These are phyloP conservation scores for Ceriops decandra DNA, from an alignment of 345 rosid species.

Conservation along the genomic window DNA sequence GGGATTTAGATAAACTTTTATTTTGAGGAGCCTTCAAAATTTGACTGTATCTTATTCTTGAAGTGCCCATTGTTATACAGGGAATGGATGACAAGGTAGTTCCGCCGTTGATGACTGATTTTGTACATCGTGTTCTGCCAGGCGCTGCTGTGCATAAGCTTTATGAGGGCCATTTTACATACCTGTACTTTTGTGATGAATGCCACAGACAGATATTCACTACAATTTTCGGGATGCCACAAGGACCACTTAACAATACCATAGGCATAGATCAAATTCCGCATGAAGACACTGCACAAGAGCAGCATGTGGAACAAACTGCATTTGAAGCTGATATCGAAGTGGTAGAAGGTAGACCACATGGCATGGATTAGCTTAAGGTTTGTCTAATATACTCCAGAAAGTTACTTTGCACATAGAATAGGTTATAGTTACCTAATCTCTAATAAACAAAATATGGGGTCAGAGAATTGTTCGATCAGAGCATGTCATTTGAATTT, in stretches of 20 bases:
- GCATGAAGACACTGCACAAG: constrained; percentile 18
- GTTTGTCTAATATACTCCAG: not conserved
- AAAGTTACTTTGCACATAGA: constrained; percentile 17
- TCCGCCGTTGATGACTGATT: constrained; percentile 66
- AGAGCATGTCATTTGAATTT: not conserved
- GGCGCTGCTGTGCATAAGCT: constrained; percentile 69
- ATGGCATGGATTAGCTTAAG: not conserved
- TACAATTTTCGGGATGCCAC: constrained; percentile 58
- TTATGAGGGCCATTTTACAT: constrained; percentile 68
- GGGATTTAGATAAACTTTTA: too few relatives aligned
- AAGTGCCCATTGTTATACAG: constrained; percentile 17
- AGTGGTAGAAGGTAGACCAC: constrained; percentile 2
- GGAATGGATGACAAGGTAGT: constrained; percentile 73
- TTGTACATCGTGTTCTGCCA: constrained; percentile 60
- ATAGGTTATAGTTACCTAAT: constrained; percentile 13
- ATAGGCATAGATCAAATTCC: constrained; percentile 28
- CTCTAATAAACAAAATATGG: not conserved
- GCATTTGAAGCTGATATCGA: not conserved
- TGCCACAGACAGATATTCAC: constrained; percentile 71
- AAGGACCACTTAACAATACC: constrained; percentile 35
- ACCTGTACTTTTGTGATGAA: constrained; percentile 57
- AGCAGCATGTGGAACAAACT: not conserved
- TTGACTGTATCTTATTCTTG: not conserved
- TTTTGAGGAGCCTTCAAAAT: too few relatives aligned
- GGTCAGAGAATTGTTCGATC: not conserved